Percentiles rank a stretch among this genome's conserved stretches.
Conservation (phyloP, 345 rosid genomes). For the Eucalyptus brandiana region DNA sequence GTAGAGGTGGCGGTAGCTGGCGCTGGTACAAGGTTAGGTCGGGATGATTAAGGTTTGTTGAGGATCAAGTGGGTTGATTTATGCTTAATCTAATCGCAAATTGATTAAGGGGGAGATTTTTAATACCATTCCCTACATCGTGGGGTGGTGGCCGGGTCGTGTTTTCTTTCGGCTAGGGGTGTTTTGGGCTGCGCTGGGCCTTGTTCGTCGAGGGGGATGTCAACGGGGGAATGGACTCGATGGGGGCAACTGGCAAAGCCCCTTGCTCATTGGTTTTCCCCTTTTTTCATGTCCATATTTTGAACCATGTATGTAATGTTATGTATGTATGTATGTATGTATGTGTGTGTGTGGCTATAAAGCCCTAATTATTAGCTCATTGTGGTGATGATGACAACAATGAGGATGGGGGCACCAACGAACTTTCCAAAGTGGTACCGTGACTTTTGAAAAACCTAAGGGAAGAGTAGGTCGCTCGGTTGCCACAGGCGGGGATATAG, state of each 20-base stretch:
- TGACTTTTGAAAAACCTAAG: neutral
- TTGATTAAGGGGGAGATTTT: neutral
- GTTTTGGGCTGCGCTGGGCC: neutral
- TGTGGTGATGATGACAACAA: neutral
- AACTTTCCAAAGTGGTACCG: neutral
- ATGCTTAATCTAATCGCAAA: neutral
- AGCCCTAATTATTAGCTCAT: neutral
- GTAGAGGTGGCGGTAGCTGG: neutral
- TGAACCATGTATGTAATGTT: neutral
- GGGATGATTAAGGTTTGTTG: neutral
- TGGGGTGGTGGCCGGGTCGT: neutral
- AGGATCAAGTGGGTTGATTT: neutral
- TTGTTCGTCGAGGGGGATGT: neutral
- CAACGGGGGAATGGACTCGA: neutral
- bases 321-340: too few species aligned
- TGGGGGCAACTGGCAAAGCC: neutral
- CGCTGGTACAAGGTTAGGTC: neutral
- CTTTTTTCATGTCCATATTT: neutral
- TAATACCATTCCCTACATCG: neutral
- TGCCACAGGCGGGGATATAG: neutral
- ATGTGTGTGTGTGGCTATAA: neutral
- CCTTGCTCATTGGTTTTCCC: neutral
- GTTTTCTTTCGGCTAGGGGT: neutral
- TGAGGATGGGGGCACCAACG: neutral
- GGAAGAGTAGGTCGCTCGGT: neutral